Conservation (phyloP, 2,329 filamentous ascomycete genomes). For the Tolypocladium guangdongense region DNA sequence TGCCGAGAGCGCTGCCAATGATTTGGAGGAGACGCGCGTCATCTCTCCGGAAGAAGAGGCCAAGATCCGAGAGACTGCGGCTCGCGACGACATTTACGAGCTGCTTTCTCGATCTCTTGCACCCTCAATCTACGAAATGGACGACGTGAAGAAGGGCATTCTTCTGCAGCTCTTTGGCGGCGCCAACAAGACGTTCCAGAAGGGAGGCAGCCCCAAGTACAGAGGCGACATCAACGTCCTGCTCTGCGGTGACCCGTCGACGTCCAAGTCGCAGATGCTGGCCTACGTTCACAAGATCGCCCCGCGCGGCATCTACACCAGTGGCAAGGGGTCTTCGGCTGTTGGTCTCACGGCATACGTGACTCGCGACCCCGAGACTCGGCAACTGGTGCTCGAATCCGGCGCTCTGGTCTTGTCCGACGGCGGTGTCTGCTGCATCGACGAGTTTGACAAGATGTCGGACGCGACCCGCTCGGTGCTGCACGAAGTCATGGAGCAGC, state of each 20-base stretch:
- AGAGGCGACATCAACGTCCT: slow-evolving; percentile 96
- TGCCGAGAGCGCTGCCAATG: slow-evolving; percentile 53
- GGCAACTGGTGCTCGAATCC: slow-evolving; percentile 70
- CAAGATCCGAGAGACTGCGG: slow-evolving; percentile 73
- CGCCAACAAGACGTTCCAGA: slow-evolving; percentile 95
- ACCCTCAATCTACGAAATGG: slow-evolving; percentile 93
- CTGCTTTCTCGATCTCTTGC: slow-evolving; percentile 82
- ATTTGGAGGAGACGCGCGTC: slow-evolving; percentile 73
- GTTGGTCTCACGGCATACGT: slow-evolving; percentile 75
- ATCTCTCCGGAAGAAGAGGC: slow-evolving; percentile 78
- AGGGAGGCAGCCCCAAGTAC: slow-evolving; percentile 90
- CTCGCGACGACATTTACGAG: slow-evolving; percentile 82
- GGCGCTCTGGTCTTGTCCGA: slow-evolving; percentile 71
- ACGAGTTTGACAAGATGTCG: slow-evolving; percentile 82
- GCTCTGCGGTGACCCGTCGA: slow-evolving; percentile 93
- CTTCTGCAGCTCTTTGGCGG: slow-evolving; percentile 92
- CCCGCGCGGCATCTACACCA: slow-evolving; percentile 74
- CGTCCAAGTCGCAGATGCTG: slow-evolving; percentile 88
- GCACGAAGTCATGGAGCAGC: slow-evolving; percentile 83
- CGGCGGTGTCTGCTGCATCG: slow-evolving; percentile 74
- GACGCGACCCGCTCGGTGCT: slow-evolving; percentile 69
- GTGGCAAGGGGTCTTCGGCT: slow-evolving; percentile 69
- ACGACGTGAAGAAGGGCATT: slow-evolving; percentile 98
- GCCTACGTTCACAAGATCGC: slow-evolving; percentile 97
- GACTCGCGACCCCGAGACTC: slow-evolving; percentile 68